Percentiles rank a stretch among this genome's conserved stretches.
These are phyloP conservation scores for Tetracentron sinense DNA, from an alignment of 164 flowering plant genomes.

Conservation along the genomic window DNA sequence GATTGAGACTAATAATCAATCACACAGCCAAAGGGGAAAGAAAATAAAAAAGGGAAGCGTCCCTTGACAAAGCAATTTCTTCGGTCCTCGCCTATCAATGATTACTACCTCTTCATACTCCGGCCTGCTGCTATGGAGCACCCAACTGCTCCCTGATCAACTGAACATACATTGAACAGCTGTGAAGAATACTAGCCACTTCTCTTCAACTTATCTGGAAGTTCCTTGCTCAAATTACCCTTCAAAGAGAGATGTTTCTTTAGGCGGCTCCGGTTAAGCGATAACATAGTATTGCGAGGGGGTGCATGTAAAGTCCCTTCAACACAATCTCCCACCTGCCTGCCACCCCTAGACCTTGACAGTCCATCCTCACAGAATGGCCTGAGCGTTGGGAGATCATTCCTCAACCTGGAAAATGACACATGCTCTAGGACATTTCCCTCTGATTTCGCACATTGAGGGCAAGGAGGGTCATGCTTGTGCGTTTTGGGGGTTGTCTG, in stretches of 20 bases:
- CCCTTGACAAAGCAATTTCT: too few species aligned
- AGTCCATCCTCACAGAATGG: conserved; percentile 54
- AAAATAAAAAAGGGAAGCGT: too few species aligned
- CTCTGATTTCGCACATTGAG: conserved; percentile 49
- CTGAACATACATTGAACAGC: conserved; percentile 31
- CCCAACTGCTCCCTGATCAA: conserved; percentile 39
- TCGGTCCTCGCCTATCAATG: neutral
- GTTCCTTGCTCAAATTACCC: conserved; percentile 53
- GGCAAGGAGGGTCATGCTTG: conserved; percentile 82
- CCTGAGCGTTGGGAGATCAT: conserved; percentile 46
- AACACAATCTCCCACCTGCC: conserved; percentile 75
- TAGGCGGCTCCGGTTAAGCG: conserved; percentile 53
- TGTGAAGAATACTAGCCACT: conserved; percentile 39
- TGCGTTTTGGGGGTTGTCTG: conserved; percentile 63
- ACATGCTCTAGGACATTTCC: conserved; percentile 41
- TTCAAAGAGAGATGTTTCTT: conserved; percentile 61
- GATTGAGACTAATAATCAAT: too few species aligned
- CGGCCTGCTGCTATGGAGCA: conserved; percentile 39
- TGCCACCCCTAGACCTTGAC: conserved; percentile 73
- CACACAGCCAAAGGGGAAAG: too few species aligned
- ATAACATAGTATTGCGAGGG: conserved; percentile 44
- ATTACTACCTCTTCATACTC: conserved; percentile 31
- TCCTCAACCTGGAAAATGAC: conserved; percentile 32
- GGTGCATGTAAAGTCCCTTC: conserved; percentile 73
- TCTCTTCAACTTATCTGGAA: conserved; percentile 55